These are phyloP conservation scores for Elsinoe fawcettii DNA, from an alignment of 2,329 filamentous ascomycete species.

Conservation along the genomic window DNA sequence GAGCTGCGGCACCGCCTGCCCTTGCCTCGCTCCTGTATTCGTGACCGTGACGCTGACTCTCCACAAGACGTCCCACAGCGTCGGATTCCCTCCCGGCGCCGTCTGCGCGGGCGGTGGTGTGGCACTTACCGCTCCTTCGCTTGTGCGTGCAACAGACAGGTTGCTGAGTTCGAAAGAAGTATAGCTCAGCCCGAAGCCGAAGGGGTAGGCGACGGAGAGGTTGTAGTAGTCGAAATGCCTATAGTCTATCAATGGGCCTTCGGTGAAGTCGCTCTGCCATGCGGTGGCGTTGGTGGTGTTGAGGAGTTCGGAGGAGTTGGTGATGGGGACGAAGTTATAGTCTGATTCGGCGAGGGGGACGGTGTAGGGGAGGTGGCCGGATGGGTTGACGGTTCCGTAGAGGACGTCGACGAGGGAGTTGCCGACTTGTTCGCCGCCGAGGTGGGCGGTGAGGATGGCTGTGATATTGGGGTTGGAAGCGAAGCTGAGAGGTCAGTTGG, in stretches of 20 bases:
- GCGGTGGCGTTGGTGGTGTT: constrained; percentile 30
- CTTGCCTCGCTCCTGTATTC: constrained; percentile 51
- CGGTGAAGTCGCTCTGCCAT: constrained; percentile 44
- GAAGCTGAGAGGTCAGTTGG: background rate
- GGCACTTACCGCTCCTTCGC: constrained; percentile 44
- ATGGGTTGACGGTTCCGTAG: constrained; percentile 34
- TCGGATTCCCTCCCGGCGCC: constrained; percentile 51
- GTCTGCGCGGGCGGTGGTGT: constrained; percentile 35
- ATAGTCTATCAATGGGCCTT: constrained; percentile 49
- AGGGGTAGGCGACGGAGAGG: constrained; percentile 28
- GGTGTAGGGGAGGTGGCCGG: constrained; percentile 22
- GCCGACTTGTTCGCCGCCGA: constrained; percentile 36
- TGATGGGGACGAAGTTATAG: constrained; percentile 28
- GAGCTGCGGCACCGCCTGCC: constrained; percentile 46
- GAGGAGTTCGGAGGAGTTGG: constrained; percentile 30
- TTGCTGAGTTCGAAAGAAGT: constrained; percentile 32
- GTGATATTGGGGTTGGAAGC: constrained; percentile 37
- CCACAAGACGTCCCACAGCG: constrained; percentile 61
- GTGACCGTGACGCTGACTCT: constrained; percentile 56
- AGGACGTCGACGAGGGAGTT: constrained; percentile 35
- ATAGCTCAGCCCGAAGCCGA: constrained; percentile 34
- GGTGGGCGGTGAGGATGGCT: constrained; percentile 36
- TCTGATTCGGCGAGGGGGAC: constrained; percentile 32
- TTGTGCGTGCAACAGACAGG: constrained; percentile 36
- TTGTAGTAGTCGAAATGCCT: constrained; percentile 42